Evolutionary conservation across 2,329 filamentous ascomycete genomes (phyloP).

Genomic region (Arachnomyces sp.): DNA sequence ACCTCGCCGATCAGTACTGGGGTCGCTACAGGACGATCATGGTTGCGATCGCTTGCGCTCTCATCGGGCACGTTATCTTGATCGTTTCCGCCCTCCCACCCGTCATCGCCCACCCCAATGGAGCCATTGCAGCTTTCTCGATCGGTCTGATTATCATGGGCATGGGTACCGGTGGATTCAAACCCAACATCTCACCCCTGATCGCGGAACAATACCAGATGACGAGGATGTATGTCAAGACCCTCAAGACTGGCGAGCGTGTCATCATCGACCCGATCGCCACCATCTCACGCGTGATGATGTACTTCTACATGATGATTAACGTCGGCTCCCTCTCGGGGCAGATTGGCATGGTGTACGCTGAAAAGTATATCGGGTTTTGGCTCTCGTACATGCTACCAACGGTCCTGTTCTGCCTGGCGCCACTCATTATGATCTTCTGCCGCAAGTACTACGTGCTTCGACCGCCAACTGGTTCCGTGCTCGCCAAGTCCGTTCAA

Average conservation of each 20-base stretch:
- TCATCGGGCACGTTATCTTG: conserved; percentile 58
- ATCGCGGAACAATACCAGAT: conserved; percentile 63
- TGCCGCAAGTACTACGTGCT: conserved; percentile 56
- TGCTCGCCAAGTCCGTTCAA: conserved; percentile 57
- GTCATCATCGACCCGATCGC: conserved; percentile 63
- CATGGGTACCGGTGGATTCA: conserved; percentile 73
- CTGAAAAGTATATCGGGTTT: conserved; percentile 68
- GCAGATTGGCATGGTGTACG: conserved; percentile 61
- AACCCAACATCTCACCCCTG: conserved; percentile 66
- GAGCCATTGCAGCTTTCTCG: conserved; percentile 56
- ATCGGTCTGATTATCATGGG: conserved; percentile 60
- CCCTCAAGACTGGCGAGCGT: conserved; percentile 51
- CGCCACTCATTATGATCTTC: conserved; percentile 52
- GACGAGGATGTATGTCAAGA: conserved; percentile 49
- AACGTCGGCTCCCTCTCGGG: conserved; percentile 57
- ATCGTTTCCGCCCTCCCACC: conserved; percentile 56
- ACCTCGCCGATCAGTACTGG: conserved; percentile 58
- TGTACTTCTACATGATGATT: conserved; percentile 64
- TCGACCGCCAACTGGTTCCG: conserved; percentile 61
- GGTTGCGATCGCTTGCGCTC: conserved; percentile 55
- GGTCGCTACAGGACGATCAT: conserved; percentile 64
- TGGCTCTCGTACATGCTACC: conserved; percentile 64
- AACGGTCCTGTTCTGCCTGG: conserved; percentile 55
- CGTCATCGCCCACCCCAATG: conserved; percentile 51
- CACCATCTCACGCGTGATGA: conserved; percentile 59